Evolutionary conservation across 768 basidiomycete species (phyloP), one percentile per base, ranked within the genome.

Genomic region (Termitomyces sp.): DNA sequence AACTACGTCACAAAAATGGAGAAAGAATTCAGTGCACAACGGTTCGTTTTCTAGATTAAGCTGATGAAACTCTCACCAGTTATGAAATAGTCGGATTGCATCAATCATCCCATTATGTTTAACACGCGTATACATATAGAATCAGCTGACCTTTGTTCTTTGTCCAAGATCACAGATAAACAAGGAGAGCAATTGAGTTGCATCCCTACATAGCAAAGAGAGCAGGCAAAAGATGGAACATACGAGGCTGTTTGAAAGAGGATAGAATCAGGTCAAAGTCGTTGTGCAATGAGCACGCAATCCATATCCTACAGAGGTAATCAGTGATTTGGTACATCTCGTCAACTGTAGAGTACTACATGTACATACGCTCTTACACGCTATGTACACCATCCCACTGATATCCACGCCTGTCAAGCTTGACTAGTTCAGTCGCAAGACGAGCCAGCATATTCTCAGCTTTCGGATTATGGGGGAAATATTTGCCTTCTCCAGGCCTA

Each of bases 401-500:
- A 41, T 32, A n/a, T n/a, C 55, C 56, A 43, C 82, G 72, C 66
- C 78, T 77, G 67, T 89, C 88, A 26, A 73, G 74, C 58, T 82
- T 79, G 16, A 82, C 81, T 35, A 93, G 75, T 57, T 83, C 84
- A 33, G 67, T 71, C 13, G 88, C 91, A 26, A 93, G 76, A 52
- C 80, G 78, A n/a, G 78, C 78, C 33, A 93, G 74, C 75, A 87
- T 77, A 50, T 81, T 82, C 48, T 91, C 86, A 23, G 89, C 79
- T 49, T 77, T 78, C 0, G 87, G 83, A 70, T 90, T 91, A 47
- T 82, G 82, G 18, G 86, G 85, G 66, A 88, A 93, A 18, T 71
- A 75, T 68, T 74, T 77, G 4, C 91, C 91, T 68, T 91, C 84
- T 8, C 91, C 90, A 32, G 71, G 73, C 28, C 87, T 87, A 59